These are phyloP conservation scores for Oryza rufipogon DNA, from an alignment of 176 grass and related monocot species.

Conservation along the genomic window DNA sequence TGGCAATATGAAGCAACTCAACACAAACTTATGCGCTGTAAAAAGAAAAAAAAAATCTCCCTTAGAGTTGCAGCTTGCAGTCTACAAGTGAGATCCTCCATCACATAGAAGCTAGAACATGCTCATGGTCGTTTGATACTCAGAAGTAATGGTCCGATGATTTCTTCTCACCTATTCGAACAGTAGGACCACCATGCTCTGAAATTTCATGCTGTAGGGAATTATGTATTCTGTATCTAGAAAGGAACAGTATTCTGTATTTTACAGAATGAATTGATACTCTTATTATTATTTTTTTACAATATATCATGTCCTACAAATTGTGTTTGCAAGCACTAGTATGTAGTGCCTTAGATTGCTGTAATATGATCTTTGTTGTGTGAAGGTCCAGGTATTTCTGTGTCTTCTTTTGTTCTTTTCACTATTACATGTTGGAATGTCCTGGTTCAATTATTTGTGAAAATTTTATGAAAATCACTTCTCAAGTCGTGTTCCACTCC, in stretches of 20 bases:
- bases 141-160: background rate
- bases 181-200: background rate
- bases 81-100: background rate
- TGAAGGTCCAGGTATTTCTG: background rate
- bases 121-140: background rate
- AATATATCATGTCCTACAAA: background rate
- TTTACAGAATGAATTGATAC: background rate
- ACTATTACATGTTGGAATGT: background rate
- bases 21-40: background rate
- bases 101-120: background rate
- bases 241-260: background rate
- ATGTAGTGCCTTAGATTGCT: background rate
- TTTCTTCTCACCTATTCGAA: background rate
- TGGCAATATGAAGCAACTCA: conserved; percentile 12
- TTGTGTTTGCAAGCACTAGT: background rate
- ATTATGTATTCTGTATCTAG: background rate
- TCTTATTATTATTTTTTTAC: background rate
- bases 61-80: background rate
- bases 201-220: background rate
- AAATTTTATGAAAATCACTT: background rate
- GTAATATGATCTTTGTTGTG: background rate
- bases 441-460: background rate
- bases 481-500: background rate
- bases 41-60: background rate
- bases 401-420: background rate